phyloP scores from a whole-genome alignment of 495 filamentous ascomycete species.

The Talaromyces thailandensis region DNA sequence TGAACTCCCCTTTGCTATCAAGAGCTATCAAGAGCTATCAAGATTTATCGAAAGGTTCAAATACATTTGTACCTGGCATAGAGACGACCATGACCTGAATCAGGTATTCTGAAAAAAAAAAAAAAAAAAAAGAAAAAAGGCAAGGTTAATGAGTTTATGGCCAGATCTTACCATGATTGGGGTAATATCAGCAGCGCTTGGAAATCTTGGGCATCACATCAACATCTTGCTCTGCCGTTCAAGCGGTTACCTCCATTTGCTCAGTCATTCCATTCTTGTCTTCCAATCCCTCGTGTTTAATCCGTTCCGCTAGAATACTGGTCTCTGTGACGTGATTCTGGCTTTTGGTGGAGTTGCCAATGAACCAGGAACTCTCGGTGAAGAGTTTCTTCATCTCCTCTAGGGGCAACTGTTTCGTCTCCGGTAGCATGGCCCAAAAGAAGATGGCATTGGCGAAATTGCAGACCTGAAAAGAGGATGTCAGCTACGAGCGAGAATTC shows the following conservation, averaged over 20 bases:
- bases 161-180: too few relatives aligned
- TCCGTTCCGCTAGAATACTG: neutral
- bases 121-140: too few relatives aligned
- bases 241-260: neutral
- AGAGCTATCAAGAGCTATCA: neutral
- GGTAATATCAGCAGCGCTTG: too few relatives aligned
- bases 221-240: neutral
- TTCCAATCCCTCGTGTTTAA: neutral
- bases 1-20: neutral
- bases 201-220: too few relatives aligned
- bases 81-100: too few relatives aligned
- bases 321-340: slow-evolving; percentile 12
- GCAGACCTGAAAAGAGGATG: neutral
- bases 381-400: slow-evolving; percentile 67
- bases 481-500: too few relatives aligned
- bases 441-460: slow-evolving; percentile 44
- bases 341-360: slow-evolving; percentile 50
- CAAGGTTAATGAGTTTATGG: too few relatives aligned
- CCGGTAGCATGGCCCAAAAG: slow-evolving; percentile 55
- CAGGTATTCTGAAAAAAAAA: too few relatives aligned
- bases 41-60: too few relatives aligned
- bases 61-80: too few relatives aligned
- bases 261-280: neutral
- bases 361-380: slow-evolving; percentile 57
- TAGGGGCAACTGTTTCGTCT: slow-evolving; percentile 56